phyloP scores from a whole-genome alignment of 2,329 filamentous ascomycete species.

The Daldinia sp. region DNA sequence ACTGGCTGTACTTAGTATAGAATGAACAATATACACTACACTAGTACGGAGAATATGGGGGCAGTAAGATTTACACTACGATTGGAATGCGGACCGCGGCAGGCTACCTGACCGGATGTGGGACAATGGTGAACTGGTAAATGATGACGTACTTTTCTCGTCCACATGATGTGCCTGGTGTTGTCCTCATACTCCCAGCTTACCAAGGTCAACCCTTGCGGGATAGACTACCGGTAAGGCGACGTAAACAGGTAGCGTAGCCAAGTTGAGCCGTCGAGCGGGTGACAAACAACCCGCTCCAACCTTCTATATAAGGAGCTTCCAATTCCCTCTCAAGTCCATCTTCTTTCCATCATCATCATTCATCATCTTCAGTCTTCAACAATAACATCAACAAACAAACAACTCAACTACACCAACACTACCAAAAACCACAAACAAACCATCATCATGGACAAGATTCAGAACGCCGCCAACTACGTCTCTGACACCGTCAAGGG shows the following conservation, averaged over 20 bases:
- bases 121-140: slow-evolving; percentile 32
- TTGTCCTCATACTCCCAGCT: slow-evolving; percentile 11
- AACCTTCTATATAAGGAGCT: slow-evolving; percentile 34
- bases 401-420: slow-evolving; percentile 33
- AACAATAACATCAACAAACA: slow-evolving; percentile 6
- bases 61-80: neutral
- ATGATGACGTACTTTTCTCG: slow-evolving; percentile 38
- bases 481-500: slow-evolving; percentile 73
- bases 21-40: neutral
- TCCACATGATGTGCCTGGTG: slow-evolving; percentile 36
- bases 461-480: slow-evolving; percentile 76
- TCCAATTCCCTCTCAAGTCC: slow-evolving; percentile 12
- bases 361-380: slow-evolving; percentile 31
- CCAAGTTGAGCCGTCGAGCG: slow-evolving; percentile 10
- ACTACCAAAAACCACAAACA: slow-evolving; percentile 34
- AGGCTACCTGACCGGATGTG: slow-evolving; percentile 2
- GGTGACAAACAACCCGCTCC: slow-evolving; percentile 27
- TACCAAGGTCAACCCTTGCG: slow-evolving; percentile 2
- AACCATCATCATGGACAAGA: slow-evolving; percentile 61
- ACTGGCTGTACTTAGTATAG: slow-evolving; percentile 7
- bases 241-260: neutral
- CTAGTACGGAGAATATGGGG: slow-evolving; percentile 13
- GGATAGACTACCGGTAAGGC: slow-evolving; percentile 1
- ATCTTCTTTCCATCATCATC: neutral
- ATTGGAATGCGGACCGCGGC: neutral